A percentile compares a stretch with the other conserved stretches of the same genome.
Conservation (phyloP, 2,329 filamentous ascomycete species). For the Teratosphaeria viscida region DNA sequence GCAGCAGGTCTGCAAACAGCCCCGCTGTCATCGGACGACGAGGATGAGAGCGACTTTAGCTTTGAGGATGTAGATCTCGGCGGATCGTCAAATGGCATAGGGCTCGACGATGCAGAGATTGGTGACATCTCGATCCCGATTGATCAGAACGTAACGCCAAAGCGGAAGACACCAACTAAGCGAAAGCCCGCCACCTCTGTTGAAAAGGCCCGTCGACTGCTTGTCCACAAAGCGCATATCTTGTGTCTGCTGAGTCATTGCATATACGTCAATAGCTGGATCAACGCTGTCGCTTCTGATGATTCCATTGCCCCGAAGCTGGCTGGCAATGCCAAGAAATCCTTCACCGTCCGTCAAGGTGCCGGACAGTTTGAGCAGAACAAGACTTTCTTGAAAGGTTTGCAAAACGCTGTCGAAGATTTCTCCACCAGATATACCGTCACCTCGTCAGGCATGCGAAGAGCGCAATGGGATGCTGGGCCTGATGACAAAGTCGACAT, state of each 20-base stretch:
- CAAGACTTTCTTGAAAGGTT: conserved; percentile 65
- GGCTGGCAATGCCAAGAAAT: conserved; percentile 52
- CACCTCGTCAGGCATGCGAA: conserved; percentile 58
- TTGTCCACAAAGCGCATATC: conserved; percentile 79
- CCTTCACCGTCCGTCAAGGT: conserved; percentile 57
- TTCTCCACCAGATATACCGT: conserved; percentile 64
- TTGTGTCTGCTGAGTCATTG: conserved; percentile 71
- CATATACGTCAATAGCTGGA: conserved; percentile 75
- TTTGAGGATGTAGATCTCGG: conserved; percentile 52
- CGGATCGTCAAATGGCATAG: conserved; percentile 14
- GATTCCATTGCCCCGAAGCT: conserved; percentile 53
- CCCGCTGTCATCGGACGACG: conserved; percentile 24
- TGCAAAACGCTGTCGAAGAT: conserved; percentile 56
- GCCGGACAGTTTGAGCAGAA: conserved; percentile 66
- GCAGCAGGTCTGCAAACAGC: conserved; percentile 15
- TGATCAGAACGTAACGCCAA: conserved; percentile 23
- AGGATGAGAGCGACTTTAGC: conserved; percentile 46
- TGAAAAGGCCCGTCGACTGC: conserved; percentile 53
- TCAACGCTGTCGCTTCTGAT: conserved; percentile 44
- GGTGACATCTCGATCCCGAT: conserved; percentile 34
- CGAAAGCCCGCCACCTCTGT: conserved; percentile 45
- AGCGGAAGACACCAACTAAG: conserved; percentile 26
- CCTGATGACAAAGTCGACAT: conserved; percentile 5
- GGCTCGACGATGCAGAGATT: conserved; percentile 17
- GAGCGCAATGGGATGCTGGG: conserved; percentile 56